Conservation (phyloP, 106 monocot species). For the Apostasia ramifera region DNA sequence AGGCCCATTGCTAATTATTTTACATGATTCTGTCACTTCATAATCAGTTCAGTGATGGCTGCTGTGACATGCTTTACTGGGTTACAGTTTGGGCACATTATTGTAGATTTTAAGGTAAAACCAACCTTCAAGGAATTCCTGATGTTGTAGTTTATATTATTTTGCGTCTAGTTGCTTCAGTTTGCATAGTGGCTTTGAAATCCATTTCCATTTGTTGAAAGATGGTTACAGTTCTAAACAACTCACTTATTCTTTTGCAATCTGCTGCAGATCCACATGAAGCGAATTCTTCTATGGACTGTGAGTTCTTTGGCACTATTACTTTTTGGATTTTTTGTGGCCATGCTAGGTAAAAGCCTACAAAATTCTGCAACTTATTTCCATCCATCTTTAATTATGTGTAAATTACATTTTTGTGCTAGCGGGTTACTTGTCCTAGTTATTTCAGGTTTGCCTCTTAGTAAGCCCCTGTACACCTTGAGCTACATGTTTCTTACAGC, state of each 20-base stretch:
- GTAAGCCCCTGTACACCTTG: conserved; percentile 87
- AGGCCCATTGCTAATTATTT: not conserved
- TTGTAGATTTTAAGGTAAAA: conserved; percentile 66
- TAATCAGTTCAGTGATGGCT: conserved; percentile 76
- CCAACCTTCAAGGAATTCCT: not conserved
- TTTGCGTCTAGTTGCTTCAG: not conserved
- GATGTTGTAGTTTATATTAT: not conserved
- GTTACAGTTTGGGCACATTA: conserved; percentile 75
- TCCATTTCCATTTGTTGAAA: conserved; percentile 1
- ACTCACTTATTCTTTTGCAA: conserved; percentile 4
- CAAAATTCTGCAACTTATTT: not conserved
- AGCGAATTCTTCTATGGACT: conserved; percentile 55
- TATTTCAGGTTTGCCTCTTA: conserved; percentile 80
- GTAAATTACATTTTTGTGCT: not conserved
- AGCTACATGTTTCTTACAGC: conserved; percentile 85
- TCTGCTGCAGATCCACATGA: conserved; percentile 39
- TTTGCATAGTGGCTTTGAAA: not conserved
- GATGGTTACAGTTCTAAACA: not conserved
- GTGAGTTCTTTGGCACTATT: conserved; percentile 48
- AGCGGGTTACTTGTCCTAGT: not conserved
- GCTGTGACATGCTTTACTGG: conserved; percentile 86
- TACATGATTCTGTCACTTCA: conserved; percentile 2
- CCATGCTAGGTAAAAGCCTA: conserved; percentile 43
- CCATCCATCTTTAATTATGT: conserved; percentile 8
- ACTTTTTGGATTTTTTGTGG: conserved; percentile 38